Conservation (phyloP, 1,284 basidiomycete genomes). For the Anthracocystis setariae region DNA sequence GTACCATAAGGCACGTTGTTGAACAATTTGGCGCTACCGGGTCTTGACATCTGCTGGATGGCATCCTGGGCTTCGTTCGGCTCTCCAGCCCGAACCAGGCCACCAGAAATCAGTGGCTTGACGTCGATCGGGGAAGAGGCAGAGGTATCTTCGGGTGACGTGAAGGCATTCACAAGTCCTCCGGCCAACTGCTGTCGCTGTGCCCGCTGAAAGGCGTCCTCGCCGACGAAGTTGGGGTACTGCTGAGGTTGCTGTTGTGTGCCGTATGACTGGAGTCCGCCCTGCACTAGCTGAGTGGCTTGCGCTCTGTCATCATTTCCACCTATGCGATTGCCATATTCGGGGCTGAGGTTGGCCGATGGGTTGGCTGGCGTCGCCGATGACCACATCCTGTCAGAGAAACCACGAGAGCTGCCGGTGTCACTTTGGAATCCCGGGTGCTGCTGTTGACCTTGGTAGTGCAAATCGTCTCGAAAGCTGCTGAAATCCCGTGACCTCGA, state of each 20-base stretch:
- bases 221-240: constrained; percentile 21
- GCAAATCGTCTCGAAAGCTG: constrained; percentile 30
- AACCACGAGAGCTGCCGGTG: constrained; percentile 15
- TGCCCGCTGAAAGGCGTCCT: constrained; percentile 21
- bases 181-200: constrained; percentile 32
- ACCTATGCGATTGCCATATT: constrained; percentile 12
- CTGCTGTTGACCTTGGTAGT: constrained; percentile 31
- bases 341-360: constrained; percentile 5
- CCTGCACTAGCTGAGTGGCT: constrained; percentile 6
- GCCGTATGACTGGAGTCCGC: constrained; percentile 11
- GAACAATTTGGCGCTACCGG: constrained; percentile 27
- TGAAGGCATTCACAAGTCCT: constrained; percentile 37
- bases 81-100: constrained; percentile 2
- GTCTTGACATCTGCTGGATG: constrained; percentile 13
- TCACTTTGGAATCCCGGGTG: constrained; percentile 19
- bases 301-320: constrained; percentile 15
- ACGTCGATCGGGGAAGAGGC: constrained; percentile 26
- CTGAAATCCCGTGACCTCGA: constrained; percentile 16
- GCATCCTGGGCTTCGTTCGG: constrained; percentile 9
- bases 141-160: constrained; percentile 23
- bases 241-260: constrained; percentile 19
- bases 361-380: constrained; percentile 7
- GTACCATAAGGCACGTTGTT: constrained; percentile 14
- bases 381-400: constrained; percentile 23
- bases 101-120: constrained; percentile 9